Evolutionary conservation across 139 green algal genomes (phyloP), one percentile per base, ranked within the genome.

Genomic region (Micractinium sp.): DNA sequence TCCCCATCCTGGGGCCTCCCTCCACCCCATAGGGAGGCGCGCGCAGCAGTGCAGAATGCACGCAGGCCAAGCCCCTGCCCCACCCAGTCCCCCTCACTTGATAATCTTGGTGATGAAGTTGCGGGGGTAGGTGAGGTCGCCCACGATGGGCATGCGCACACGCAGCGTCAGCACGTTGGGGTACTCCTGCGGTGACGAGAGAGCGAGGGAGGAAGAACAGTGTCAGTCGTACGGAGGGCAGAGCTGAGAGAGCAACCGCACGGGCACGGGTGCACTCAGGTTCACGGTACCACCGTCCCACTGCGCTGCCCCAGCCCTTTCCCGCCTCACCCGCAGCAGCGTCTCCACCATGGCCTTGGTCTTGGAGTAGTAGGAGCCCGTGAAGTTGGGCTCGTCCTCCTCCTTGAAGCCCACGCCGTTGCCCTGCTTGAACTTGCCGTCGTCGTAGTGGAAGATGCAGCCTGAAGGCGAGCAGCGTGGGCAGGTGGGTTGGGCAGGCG

Each of bases 51-150:
- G 12, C 19, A 33, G 63, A 25, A 12, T 27, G 63, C 63, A 16
- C 20, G 14, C 63, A 71, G 63, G 63, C 63, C 63, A 27, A 47
- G 1, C 29, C 14, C 41, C 5, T 0, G 39, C 67, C 60, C 33
- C 38, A 18, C 33, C 27, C 61, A 12, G 2, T 14, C 36, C 18
- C 36, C 0, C 85, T 25, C 88, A 93, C 90, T 98, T 98, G 90
- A 99, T 97, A 92, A 99, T 99, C 93, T 99, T 99, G 63, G 96
- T 98, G 94, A 99, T 98, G 93, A 99, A 99, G 92, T 99, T 99
- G 87, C 98, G 94, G 15, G 95, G 94, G 91, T 99, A 99, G 2
- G 82, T 89, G 2, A 99, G 90, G 93, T 99, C 95, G 25, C 71
- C 90, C 31, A 98, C 96, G 77, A 99, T 99, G 69, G 98, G 98